These are phyloP conservation scores for Suhomyces emberorum DNA, from an alignment of 805 yeast genomes.

Conservation along the genomic window DNA sequence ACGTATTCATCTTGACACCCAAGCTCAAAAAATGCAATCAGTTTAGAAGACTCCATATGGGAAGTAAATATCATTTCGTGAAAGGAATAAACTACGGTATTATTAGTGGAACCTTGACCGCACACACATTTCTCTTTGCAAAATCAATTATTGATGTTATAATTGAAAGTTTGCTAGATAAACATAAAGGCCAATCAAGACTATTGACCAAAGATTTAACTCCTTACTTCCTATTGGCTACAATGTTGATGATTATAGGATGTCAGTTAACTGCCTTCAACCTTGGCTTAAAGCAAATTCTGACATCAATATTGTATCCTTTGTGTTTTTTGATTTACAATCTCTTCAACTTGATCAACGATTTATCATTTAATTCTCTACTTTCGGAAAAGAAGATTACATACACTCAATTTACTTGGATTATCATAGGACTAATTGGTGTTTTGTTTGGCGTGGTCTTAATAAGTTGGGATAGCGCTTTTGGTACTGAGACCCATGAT, in stretches of 20 bases:
- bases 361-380: slow-evolving; percentile 57
- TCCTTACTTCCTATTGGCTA: slow-evolving; percentile 43
- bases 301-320: slow-evolving; percentile 80
- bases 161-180: slow-evolving; percentile 39
- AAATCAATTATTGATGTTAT: slow-evolving; percentile 75
- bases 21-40: background rate
- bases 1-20: slow-evolving; percentile 7
- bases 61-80: slow-evolving; percentile 26
- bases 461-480: slow-evolving; percentile 53
- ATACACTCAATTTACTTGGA: slow-evolving; percentile 48
- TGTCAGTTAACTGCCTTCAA: slow-evolving; percentile 72
- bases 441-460: slow-evolving; percentile 67
- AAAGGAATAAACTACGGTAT: slow-evolving; percentile 67
- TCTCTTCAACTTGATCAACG: slow-evolving; percentile 51
- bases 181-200: slow-evolving; percentile 20
- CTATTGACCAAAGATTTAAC: slow-evolving; percentile 22
- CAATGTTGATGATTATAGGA: slow-evolving; percentile 62
- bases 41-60: slow-evolving; percentile 6
- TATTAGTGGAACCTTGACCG: slow-evolving; percentile 73
- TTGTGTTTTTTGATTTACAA: slow-evolving; percentile 82
- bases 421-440: slow-evolving; percentile 45
- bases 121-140: slow-evolving; percentile 83
- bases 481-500: slow-evolving; percentile 11
- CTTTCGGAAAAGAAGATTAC: slow-evolving; percentile 40
- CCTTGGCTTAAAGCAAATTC: slow-evolving; percentile 63